Conservation (phyloP, 2,329 filamentous ascomycete genomes). For the Diplodia sapinea region DNA sequence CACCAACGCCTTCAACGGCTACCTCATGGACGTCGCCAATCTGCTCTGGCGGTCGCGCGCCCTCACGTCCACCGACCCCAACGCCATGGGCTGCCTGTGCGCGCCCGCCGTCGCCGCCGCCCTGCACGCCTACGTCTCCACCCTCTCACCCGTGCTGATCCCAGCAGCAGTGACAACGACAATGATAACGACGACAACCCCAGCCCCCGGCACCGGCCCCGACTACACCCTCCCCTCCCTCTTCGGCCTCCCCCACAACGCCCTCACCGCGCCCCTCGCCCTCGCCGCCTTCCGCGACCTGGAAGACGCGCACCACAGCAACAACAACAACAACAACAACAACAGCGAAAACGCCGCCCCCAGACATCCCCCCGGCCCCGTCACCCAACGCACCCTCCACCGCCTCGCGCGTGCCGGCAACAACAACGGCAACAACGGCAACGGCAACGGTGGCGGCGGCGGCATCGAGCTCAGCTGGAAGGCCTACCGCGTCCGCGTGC, state of each 20-base stretch:
- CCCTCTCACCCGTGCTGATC: constrained; percentile 43
- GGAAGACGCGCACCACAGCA: constrained; percentile 55
- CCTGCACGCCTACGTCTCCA: constrained; percentile 51
- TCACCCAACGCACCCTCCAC: constrained; percentile 50
- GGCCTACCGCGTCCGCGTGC: constrained; percentile 74
- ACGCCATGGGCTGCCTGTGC: constrained; percentile 61
- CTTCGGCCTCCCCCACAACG: constrained; percentile 57
- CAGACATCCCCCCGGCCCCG: constrained; percentile 33
- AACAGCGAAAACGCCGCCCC: too few relatives aligned
- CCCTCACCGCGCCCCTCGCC: constrained; percentile 53
- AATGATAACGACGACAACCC: constrained; percentile 48
- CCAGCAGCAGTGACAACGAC: constrained; percentile 46
- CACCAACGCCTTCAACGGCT: constrained; percentile 74
- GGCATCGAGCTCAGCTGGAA: constrained; percentile 65
- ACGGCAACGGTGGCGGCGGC: constrained; percentile 35
- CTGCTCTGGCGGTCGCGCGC: constrained; percentile 78
- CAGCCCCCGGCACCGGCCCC: constrained; percentile 52
- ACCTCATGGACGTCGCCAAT: constrained; percentile 87
- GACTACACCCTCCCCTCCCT: constrained; percentile 48
- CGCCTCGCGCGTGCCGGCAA: constrained; percentile 57
- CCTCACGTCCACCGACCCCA: constrained; percentile 69
- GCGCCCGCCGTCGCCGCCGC: constrained; percentile 52
- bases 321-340: neutral
- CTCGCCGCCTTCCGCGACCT: constrained; percentile 55
- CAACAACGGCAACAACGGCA: neutral